A percentile compares a stretch with the other conserved stretches of the same genome.
phyloP scores from a whole-genome alignment of 805 yeast genomes.

The Cyberlindnera mississippiensis region DNA sequence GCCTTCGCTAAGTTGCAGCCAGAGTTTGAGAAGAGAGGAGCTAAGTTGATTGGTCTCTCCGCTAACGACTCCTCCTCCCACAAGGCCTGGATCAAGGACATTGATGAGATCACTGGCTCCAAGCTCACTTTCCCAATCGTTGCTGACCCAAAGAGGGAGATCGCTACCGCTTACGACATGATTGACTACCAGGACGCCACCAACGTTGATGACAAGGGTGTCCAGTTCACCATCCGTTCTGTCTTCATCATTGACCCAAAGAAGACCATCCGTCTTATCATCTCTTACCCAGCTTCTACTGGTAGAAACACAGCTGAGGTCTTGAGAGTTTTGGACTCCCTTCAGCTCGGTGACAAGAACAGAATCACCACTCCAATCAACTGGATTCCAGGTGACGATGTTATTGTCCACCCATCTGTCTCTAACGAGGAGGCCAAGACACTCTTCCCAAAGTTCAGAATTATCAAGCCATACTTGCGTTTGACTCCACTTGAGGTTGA shows the following conservation, averaged over 20 bases:
- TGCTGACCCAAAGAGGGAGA: slow-evolving; percentile 59
- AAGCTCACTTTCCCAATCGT: slow-evolving; percentile 60
- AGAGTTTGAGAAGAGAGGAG: slow-evolving; percentile 61
- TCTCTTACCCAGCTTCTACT: slow-evolving; percentile 69
- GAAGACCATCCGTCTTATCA: slow-evolving; percentile 56
- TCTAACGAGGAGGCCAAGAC: slow-evolving; percentile 56
- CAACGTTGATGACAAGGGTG: slow-evolving; percentile 60
- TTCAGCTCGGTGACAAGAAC: slow-evolving; percentile 59
- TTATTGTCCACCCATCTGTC: slow-evolving; percentile 65
- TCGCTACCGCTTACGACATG: slow-evolving; percentile 65
- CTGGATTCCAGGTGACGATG: slow-evolving; percentile 74
- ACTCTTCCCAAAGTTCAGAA: slow-evolving; percentile 57
- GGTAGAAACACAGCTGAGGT: slow-evolving; percentile 78
- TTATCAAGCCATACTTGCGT: slow-evolving; percentile 61
- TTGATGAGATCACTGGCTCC: slow-evolving; percentile 61
- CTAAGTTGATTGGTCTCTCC: slow-evolving; percentile 64
- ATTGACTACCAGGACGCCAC: slow-evolving; percentile 66
- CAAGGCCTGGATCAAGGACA: slow-evolving; percentile 66
- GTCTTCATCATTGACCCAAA: slow-evolving; percentile 69
- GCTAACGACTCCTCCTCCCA: slow-evolving; percentile 62
- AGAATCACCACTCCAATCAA: slow-evolving; percentile 67
- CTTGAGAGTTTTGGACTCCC: slow-evolving; percentile 63
- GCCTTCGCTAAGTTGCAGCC: slow-evolving; percentile 71
- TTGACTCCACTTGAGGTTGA: slow-evolving; percentile 46
- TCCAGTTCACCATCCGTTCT: slow-evolving; percentile 65